Conservation (phyloP, 1,284 basidiomycete species). For the Irpex sp. region DNA sequence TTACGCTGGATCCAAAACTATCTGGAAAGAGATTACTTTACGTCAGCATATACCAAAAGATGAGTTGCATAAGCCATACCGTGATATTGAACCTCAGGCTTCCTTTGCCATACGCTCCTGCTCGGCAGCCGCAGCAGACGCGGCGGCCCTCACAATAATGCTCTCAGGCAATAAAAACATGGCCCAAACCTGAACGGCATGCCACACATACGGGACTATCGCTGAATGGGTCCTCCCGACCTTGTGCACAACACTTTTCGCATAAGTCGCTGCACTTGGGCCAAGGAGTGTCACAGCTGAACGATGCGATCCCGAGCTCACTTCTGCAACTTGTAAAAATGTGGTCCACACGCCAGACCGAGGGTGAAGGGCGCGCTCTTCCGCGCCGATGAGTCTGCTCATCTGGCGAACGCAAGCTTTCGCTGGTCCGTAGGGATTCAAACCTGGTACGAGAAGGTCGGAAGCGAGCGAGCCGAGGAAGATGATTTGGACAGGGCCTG, state of each 20-base stretch:
- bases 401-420: constrained; percentile 8
- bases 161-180: constrained; percentile 1
- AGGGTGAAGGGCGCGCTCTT: constrained; percentile 1
- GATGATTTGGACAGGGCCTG: constrained; percentile 8
- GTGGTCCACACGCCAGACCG: background rate
- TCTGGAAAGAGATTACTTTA: too few species aligned
- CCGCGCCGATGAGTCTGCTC: background rate
- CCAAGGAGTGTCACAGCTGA: background rate
- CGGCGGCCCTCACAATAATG: background rate
- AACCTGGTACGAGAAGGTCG: background rate
- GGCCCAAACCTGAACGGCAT: constrained; percentile 9
- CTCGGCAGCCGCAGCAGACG: constrained; percentile 2
- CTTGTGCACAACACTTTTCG: constrained; percentile 6
- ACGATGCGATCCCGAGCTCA: constrained; percentile 1
- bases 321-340: background rate
- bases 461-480: constrained; percentile 9
- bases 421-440: constrained; percentile 4
- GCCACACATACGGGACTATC: constrained; percentile 8
- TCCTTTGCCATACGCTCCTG: constrained; percentile 23
- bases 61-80: background rate
- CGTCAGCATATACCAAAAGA: too few species aligned
- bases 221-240: constrained; percentile 8
- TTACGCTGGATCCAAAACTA: too few species aligned
- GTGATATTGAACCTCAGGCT: background rate
- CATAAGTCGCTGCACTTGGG: constrained; percentile 9